These are phyloP conservation scores for Cercospora janseana DNA, from an alignment of 2,329 filamentous ascomycete species.

Conservation along the genomic window DNA sequence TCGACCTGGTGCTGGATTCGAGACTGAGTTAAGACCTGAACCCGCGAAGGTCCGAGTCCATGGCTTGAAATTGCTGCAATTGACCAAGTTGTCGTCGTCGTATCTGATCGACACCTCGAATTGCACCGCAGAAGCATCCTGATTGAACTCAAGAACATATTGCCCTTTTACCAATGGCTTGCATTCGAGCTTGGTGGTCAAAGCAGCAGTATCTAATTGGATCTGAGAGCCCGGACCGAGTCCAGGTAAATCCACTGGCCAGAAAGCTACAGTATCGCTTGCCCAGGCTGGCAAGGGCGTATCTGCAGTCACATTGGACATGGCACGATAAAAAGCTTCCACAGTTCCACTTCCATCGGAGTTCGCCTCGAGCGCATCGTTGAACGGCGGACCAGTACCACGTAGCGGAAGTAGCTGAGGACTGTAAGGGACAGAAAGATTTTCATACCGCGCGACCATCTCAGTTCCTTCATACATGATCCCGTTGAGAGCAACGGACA, in stretches of 20 bases:
- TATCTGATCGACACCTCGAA: background rate
- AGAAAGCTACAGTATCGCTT: too few species aligned
- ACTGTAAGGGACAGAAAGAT: background rate
- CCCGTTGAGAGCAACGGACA: slow-evolving; percentile 53
- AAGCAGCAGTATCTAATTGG: background rate
- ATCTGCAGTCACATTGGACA: slow-evolving; percentile 48
- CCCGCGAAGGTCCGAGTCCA: background rate
- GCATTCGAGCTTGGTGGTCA: background rate
- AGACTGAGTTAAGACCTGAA: background rate
- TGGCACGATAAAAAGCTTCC: slow-evolving; percentile 45
- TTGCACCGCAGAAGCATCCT: background rate
- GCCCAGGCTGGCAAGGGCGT: slow-evolving; percentile 54
- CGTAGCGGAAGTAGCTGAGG: slow-evolving; percentile 32
- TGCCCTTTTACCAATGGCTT: background rate
- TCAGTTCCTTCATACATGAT: slow-evolving; percentile 47
- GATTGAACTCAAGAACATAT: background rate
- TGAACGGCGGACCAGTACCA: slow-evolving; percentile 29
- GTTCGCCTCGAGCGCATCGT: slow-evolving; percentile 28
- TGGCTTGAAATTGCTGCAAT: background rate
- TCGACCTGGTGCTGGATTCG: slow-evolving; percentile 4
- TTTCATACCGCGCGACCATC: background rate
- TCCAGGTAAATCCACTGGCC: background rate
- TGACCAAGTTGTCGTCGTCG: background rate
- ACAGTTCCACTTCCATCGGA: slow-evolving; percentile 31
- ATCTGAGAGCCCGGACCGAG: background rate